Evolutionary conservation across 345 rosid genomes (phyloP), one percentile per base, ranked within the genome.

Genomic region (Lepidium aucheri): DNA sequence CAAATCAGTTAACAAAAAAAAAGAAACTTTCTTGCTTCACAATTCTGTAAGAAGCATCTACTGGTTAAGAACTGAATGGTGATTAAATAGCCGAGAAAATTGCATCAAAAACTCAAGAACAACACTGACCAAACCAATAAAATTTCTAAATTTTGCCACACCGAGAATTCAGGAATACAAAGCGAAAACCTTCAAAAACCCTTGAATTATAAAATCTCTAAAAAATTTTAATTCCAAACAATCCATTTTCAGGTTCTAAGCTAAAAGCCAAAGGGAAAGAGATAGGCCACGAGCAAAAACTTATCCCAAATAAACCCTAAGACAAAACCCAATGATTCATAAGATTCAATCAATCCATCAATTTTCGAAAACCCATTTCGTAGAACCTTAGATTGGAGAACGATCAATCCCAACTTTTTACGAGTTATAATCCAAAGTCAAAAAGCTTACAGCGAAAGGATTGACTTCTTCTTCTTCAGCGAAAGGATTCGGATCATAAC

Each of bases 401-500:
- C 6, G 43, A 56, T 60, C 1, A n/a, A 51, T 24, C 34, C 6
- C 3, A 13, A 51, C 8, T 15, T 53, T 24, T 20, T 0, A 56
- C 3, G 4, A 51, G 17, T 49, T 15, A 42, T 26, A 62, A 65
- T 42, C 26, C 13, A 30, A n/a, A 59, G 16, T 24, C 4, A 73
- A 39, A 50, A 62, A 60, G 76, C 95, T 78, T 58, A 94, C 99
- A 8, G 95, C 72, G 79, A 94, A 94, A 68, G 99, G 99, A 76
- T 94, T 94, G 61, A 90, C 97, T 80, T 85, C 90, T 46, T 88
- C 86, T 33, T 90, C 99, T 40, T 88, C 97, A 26, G 82, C 99
- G 66, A 90, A 94, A 17, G 77, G 77, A 53, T 74, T 74, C 9
- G 50, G 68, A 67, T 74, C 77, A 67, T 74, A 74, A 7, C 64